Evolutionary conservation across 2,329 filamentous ascomycete genomes (phyloP), one percentile per base, ranked within the genome.

Genomic region (Paecilomyces variotii): DNA sequence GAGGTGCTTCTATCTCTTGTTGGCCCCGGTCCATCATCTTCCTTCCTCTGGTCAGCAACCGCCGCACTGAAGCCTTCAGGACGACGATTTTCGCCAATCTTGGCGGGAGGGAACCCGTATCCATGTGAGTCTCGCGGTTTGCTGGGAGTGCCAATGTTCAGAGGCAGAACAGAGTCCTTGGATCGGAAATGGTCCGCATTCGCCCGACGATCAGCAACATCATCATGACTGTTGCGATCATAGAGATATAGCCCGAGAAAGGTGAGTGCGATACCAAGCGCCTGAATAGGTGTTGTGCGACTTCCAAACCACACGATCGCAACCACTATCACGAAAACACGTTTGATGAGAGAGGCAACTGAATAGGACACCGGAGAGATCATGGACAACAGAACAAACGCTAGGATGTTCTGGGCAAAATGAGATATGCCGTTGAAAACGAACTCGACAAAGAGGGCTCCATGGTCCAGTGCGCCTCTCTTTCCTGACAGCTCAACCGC

Each of bases 281-380:
- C 90, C 74, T 99, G 94, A 14, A 95, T 74, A 14, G 80, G 82
- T 4, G 90, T 97, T 32, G 94, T 96, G 1, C 88, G 85, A 73
- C 87, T 97, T 63, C 91, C 88, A 76, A 97, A 99, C 94, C 94
- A 99, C 65, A 97, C 78, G 62, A 99, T 93, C 5, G 94, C 91
- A 66, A 96, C 88, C 60, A 94, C 84, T 67, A 99, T 96, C 68
- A 99, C 93, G 70, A 96, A 97, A 11, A 99, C 94, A 54, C 94
- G 88, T 78, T 99, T 99, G 75, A 99, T 94, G 61, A 99, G 80
- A 58, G 89, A 95, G 35, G 94, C 94, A 39, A 99, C 93, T 0
- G 91, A 96, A 78, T 99, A 99, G 0, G 94, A 97, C 39, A 99
- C 94, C 0, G 94, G 94, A 0, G 91, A 96, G 11, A 97, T 89